Evolutionary conservation across 805 yeast genomes (phyloP), one percentile per base, ranked within the genome.

Genomic region (Clavispora fructus): DNA sequence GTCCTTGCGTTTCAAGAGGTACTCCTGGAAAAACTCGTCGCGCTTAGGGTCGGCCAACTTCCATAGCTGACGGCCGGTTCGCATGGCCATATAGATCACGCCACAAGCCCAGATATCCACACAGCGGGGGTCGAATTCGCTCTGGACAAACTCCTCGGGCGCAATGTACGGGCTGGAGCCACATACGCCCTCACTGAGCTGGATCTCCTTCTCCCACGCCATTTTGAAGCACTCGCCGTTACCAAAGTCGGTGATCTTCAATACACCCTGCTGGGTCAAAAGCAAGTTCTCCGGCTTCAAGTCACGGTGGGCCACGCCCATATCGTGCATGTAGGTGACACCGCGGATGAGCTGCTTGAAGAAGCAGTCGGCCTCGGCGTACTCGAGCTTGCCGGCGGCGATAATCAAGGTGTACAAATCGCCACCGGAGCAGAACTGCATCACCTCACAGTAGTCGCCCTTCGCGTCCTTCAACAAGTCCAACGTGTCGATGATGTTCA

Each of bases 51-150:
- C 79, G 2, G 98, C 97, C 47, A 82, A 69, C 56, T 86, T 81
- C 98, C 98, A 92, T 44, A 94, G 67, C 59, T 92, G 96, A 44
- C 96, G 74, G 4, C 98, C 99, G 0, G 97, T 87, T 57, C 97
- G 73, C 92, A 89, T 85, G 7, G 95, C 95, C 88, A 89, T 84
- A 61, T 86, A 89, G 31, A 89, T 88, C 10, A 89, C 92, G 42
- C 96, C 96, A 69, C 95, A 87, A 0, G 96, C 82, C 97, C 97
- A 89, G 32, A 88, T 80, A 67, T 89, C 96, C 7, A 86, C 85
- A 31, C 85, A 76, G 46, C 96, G 67, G 2, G 95, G 86, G 65
- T 89, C 96, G 64, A 87, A 89, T 57, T 80, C 82, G 35, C 75
- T 68, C 49, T 61, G 67, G 2, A 77, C 71, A 62, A 82, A 85